phyloP scores from a whole-genome alignment of 2,329 filamentous ascomycete genomes.

The Aureobasidium sp. region DNA sequence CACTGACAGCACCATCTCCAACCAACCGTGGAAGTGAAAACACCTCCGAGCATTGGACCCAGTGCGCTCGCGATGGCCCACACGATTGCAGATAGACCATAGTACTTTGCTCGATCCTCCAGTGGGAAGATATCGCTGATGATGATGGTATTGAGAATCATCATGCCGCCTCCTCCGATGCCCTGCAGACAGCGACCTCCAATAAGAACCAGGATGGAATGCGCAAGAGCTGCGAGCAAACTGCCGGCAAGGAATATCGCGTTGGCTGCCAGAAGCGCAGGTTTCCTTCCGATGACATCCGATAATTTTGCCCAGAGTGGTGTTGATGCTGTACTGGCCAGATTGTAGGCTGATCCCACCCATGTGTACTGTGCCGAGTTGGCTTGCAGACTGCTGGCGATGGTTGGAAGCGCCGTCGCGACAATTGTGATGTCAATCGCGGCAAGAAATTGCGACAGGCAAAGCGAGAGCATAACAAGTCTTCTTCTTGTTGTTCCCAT shows the following conservation, averaged over 20 bases:
- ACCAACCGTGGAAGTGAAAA: constrained; percentile 22
- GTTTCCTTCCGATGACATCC: constrained; percentile 3
- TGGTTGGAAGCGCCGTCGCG: constrained; percentile 18
- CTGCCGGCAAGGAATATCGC: constrained; percentile 18
- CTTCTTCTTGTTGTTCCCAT: constrained; percentile 5
- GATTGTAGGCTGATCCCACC: constrained; percentile 26
- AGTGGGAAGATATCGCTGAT: constrained; percentile 46
- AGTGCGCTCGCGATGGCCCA: constrained; percentile 39
- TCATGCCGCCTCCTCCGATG: constrained; percentile 42
- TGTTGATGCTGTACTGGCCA: constrained; percentile 12
- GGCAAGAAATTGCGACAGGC: constrained; percentile 11
- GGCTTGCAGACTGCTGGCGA: constrained; percentile 54
- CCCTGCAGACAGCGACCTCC: constrained; percentile 52
- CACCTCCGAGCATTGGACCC: constrained; percentile 42
- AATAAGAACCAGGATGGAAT: constrained; percentile 38
- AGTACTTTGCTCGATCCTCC: constrained; percentile 39
- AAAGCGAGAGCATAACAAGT: constrained; percentile 11
- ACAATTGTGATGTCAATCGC: constrained; percentile 28
- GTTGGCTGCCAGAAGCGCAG: constrained; percentile 3
- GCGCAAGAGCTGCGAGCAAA: constrained; percentile 20
- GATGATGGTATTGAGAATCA: constrained; percentile 44
- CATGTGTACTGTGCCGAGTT: constrained; percentile 64
- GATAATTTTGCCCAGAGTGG: constrained; percentile 12
- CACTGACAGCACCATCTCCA: constrained; percentile 16
- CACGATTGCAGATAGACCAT: constrained; percentile 33